Conservation (phyloP, 345 rosid species). For the Kandelia obovata region DNA sequence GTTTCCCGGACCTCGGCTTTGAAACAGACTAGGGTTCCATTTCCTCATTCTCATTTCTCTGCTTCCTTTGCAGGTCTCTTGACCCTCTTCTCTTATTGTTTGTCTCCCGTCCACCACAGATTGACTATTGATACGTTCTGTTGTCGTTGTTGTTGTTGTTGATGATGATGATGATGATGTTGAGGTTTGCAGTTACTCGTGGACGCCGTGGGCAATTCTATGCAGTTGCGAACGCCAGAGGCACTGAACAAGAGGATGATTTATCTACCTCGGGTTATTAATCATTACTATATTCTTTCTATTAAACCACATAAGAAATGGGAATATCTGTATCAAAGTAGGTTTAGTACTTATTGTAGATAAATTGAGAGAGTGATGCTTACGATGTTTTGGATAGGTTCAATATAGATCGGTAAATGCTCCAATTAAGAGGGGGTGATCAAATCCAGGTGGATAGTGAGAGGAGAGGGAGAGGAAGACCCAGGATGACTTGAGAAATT, state of each 20-base stretch:
- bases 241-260: slow-evolving; percentile 53
- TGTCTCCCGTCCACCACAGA: not conserved
- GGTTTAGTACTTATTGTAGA: too few relatives aligned
- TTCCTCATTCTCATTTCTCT: slow-evolving; percentile 27
- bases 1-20: slow-evolving; percentile 28
- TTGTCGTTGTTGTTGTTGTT: not conserved
- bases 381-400: too few relatives aligned
- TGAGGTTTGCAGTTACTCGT: slow-evolving; percentile 30
- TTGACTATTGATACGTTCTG: too few relatives aligned
- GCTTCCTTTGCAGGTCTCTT: slow-evolving; percentile 33
- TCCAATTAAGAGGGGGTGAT: too few relatives aligned
- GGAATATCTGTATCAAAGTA: too few relatives aligned
- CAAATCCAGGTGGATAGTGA: too few relatives aligned
- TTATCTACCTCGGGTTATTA: slow-evolving; percentile 50
- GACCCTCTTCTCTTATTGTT: not conserved
- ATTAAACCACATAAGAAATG: too few relatives aligned
- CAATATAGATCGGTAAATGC: too few relatives aligned
- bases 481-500: too few relatives aligned
- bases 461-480: too few relatives aligned
- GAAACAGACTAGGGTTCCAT: slow-evolving; percentile 32
- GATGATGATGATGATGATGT: slow-evolving; percentile 1
- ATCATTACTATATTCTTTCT: not conserved
- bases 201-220: slow-evolving; percentile 24
- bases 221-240: slow-evolving; percentile 42
- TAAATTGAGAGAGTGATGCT: too few relatives aligned